Conservation (phyloP, 805 yeast genomes). For the Ogataea ramenticola region DNA sequence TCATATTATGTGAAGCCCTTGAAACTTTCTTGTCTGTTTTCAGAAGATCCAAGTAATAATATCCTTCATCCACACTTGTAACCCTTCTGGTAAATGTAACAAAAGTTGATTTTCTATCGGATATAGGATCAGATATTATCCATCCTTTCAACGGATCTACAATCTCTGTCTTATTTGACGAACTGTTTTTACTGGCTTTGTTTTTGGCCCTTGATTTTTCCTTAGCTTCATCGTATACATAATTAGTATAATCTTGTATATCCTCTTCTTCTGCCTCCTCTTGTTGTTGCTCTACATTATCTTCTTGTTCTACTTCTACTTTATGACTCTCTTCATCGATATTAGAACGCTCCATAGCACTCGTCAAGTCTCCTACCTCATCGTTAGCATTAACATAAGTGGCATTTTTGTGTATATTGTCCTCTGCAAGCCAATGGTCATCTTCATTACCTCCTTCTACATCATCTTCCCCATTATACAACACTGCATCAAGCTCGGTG, state of each 20-base stretch:
- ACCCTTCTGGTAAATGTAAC: slow-evolving; percentile 67
- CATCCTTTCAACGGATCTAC: slow-evolving; percentile 60
- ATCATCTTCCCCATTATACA: slow-evolving; percentile 29
- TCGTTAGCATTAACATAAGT: background rate
- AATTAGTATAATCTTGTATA: slow-evolving; percentile 5
- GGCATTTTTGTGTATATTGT: slow-evolving; percentile 2
- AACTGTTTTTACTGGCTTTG: background rate
- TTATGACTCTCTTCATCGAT: slow-evolving; percentile 2
- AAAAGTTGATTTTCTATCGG: slow-evolving; percentile 81
- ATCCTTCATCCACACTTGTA: slow-evolving; percentile 61
- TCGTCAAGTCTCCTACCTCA: background rate
- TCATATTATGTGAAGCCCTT: slow-evolving; percentile 73
- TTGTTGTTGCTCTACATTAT: slow-evolving; percentile 4
- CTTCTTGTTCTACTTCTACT: slow-evolving; percentile 2
- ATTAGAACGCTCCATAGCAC: background rate
- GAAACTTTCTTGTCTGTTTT: slow-evolving; percentile 59
- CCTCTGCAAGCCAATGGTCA: slow-evolving; percentile 18
- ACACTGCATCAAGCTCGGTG: slow-evolving; percentile 53
- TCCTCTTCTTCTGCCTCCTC: background rate
- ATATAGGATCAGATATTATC: slow-evolving; percentile 68
- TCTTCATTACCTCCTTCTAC: slow-evolving; percentile 14
- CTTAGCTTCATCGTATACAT: slow-evolving; percentile 19
- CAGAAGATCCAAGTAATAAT: slow-evolving; percentile 40
- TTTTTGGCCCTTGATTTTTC: slow-evolving; percentile 17
- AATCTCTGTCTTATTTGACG: slow-evolving; percentile 4